These are phyloP conservation scores for Fomitopsis pulvina DNA, from an alignment of 768 basidiomycete species.

Conservation along the genomic window DNA sequence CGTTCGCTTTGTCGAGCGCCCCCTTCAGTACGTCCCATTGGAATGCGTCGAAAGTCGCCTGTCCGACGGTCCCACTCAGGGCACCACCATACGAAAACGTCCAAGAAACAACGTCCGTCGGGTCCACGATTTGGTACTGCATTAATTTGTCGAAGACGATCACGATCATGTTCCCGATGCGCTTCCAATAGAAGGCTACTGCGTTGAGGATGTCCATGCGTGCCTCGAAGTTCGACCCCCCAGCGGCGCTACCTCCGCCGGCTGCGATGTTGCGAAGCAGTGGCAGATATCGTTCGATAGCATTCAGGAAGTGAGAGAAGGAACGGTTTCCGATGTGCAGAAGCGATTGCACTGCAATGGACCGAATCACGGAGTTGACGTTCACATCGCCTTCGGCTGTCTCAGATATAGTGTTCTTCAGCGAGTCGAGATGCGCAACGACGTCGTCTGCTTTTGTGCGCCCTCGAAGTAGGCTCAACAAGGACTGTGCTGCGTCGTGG, in stretches of 20 bases:
- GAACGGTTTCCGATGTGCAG: slow-evolving; percentile 90
- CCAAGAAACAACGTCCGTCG: slow-evolving; percentile 85
- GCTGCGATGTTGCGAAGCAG: slow-evolving; percentile 59
- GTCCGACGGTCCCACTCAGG: slow-evolving; percentile 27
- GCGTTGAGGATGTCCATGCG: slow-evolving; percentile 67
- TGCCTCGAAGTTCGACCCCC: slow-evolving; percentile 42
- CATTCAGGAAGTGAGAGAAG: slow-evolving; percentile 96
- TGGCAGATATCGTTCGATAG: slow-evolving; percentile 88
- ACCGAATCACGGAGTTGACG: slow-evolving; percentile 61
- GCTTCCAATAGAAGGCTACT: slow-evolving; percentile 74
- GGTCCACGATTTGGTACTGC: slow-evolving; percentile 97
- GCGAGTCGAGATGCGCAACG: slow-evolving; percentile 60
- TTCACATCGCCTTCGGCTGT: slow-evolving; percentile 54
- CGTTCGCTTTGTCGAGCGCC: slow-evolving; percentile 87
- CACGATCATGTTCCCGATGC: slow-evolving; percentile 78
- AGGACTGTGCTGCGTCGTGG: slow-evolving; percentile 69
- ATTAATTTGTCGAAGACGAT: slow-evolving; percentile 97
- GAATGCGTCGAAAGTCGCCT: slow-evolving; percentile 43
- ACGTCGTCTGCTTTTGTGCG: slow-evolving; percentile 79
- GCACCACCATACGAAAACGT: slow-evolving; percentile 58
- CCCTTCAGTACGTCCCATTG: slow-evolving; percentile 85
- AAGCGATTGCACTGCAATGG: slow-evolving; percentile 82
- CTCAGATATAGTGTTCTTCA: slow-evolving; percentile 60
- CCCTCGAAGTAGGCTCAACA: slow-evolving; percentile 77
- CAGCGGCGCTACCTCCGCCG: slow-evolving; percentile 28